These are phyloP conservation scores for Panaeolus papilionaceus DNA, from an alignment of 768 basidiomycete genomes.

Conservation along the genomic window DNA sequence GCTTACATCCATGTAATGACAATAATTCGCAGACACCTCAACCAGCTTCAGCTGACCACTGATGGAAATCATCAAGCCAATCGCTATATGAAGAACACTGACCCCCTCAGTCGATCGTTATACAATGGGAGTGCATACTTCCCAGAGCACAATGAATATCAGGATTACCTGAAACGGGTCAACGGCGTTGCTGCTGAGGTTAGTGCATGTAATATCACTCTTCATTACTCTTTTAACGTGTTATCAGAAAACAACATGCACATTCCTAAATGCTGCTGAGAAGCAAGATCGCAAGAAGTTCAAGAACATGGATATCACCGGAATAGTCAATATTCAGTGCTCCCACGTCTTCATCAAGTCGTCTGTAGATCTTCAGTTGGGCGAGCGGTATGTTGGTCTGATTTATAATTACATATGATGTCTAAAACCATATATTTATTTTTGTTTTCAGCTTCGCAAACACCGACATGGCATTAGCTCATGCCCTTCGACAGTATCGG, in stretches of 20 bases:
- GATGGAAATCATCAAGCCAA: constrained; percentile 30
- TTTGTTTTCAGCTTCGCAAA: too few relatives aligned
- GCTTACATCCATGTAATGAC: too few relatives aligned
- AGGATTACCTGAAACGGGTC: constrained; percentile 20
- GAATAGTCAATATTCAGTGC: constrained; percentile 34
- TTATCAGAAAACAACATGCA: constrained; percentile 29
- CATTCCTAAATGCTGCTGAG: too few relatives aligned
- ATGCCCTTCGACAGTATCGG: constrained; percentile 18
- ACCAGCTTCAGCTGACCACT: constrained; percentile 22
- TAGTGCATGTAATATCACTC: background rate
- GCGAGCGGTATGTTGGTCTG: constrained; percentile 36
- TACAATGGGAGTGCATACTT: constrained; percentile 28
- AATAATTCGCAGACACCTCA: too few relatives aligned
- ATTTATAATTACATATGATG: too few relatives aligned
- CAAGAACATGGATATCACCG: constrained; percentile 33
- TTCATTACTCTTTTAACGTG: background rate
- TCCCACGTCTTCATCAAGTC: constrained; percentile 31
- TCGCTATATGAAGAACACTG: constrained; percentile 25
- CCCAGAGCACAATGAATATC: constrained; percentile 23
- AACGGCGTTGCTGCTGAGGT: constrained; percentile 11
- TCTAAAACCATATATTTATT: too few relatives aligned
- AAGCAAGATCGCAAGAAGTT: constrained; percentile 34
- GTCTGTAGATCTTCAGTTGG: constrained; percentile 35
- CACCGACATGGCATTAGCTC: constrained; percentile 28
- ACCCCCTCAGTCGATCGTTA: constrained; percentile 29